Base-by-base conservation (phyloP, 805 yeast species). In the Candida oleophila region DNA sequence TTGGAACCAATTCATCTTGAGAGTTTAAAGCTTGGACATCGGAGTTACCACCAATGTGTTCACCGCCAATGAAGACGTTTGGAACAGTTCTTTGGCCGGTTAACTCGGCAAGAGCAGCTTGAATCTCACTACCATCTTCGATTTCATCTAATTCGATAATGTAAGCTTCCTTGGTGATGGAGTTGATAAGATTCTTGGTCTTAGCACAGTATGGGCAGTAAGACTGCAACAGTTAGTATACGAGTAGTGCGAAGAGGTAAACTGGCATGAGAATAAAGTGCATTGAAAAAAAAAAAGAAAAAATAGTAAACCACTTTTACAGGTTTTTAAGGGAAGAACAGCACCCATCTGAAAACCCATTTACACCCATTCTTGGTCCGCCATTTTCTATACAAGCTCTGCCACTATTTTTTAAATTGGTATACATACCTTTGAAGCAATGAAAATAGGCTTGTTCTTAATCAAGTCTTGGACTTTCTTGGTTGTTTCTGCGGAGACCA, bases 61-160 rank as follows among this genome's bases (percentile, higher is more conserved):
- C 78, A 50, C 96, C 97, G 41, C 77, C 83, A 65, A 92, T 89
- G 73, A 86, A 92, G 56, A 92, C 79, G 65, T 87, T 90, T 52
- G 99, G 99, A 51, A 92, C 98, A 35, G 97, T 89, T 55, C 83
- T 79, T 76, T 92, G 98, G 49, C 96, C 94, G 35, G 96, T 87
- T 49, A 89, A 67, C 62, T 85, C 81, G 44, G 64, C 66, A 50
- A 92, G 76, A 54, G 95, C 95, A 42, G 73, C 84, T 72, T 91
- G 97, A 55, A 90, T 80, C 28, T 84, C 91, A 41, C 72, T 69
- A 48, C 97, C 97, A 50, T 89, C 91, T n/a, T 68, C 77, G 48
- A 71, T 55, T 48, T 57, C 61, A 55, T 82, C 84, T 53, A 82
- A 73, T 60, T 82, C 85, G 30, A 82, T 49, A 30, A 80, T 62